Base-by-base conservation (phyloP, 495 filamentous ascomycete species). In the Neurospora sp. region DNA sequence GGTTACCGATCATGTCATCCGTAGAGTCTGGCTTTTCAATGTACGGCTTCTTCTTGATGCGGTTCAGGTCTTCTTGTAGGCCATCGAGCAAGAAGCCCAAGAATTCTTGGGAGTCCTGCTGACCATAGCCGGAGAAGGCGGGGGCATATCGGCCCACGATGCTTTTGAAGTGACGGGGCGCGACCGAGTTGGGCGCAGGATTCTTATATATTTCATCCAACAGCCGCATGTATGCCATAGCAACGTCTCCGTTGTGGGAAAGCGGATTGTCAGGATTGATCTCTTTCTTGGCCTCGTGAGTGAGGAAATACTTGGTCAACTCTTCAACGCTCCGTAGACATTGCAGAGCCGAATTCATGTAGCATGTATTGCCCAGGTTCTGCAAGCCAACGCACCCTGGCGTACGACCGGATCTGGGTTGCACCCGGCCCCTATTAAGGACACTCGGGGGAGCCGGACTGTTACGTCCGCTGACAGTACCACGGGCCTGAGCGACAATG, bases 21-120 rank as follows among this genome's bases (percentile, higher is more conserved):
- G 96, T 97, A 0, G 96, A 98, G 78, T 99, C 96, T 1, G 96
- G 96, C 78, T 98, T 97, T 83, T 97, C 94, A 42, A 96, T 96
- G 78, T 98, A 97, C 1, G 96, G 96, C 83, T 99, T 99, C 82
- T 97, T 96, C 79, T 90, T 88, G 71, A 99, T 92, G 9, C 96
- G 90, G 78, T 96, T 99, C 69, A 98, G 84, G 78, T 98, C 96
- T 79, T 99, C 96, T 72, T 98, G 95, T 0, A 99, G 82, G 21
- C 93, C 96, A 81, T 98, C 96, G 9, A 99, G 90, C 21, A 98
- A 87, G 80, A 97, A 98, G 72, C 96, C 93, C n/a, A 99, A 83
- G 74, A 98, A 98, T 75, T 99, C 96, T 77, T 99, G 96, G 0
- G 96, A 95, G 79, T 99, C 96, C 79, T 99, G 96, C 79, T 99